Conservation (phyloP, 768 basidiomycete genomes). For the Suillus discolor region DNA sequence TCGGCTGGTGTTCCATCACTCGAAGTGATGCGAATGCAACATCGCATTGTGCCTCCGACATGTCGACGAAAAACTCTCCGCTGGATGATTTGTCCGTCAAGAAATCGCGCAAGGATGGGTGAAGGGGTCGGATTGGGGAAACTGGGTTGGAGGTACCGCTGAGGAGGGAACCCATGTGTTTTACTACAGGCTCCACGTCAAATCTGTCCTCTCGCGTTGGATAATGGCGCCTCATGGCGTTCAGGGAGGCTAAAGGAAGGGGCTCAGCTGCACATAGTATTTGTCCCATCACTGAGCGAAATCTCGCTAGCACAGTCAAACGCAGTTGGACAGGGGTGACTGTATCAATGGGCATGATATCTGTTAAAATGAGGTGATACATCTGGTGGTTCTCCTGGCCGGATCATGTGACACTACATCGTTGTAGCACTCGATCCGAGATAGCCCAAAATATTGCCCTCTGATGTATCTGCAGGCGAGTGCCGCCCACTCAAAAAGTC, state of each 20-base stretch:
- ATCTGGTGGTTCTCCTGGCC: neutral
- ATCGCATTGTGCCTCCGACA: constrained; percentile 13
- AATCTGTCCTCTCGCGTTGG: neutral
- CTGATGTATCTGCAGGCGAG: constrained; percentile 14
- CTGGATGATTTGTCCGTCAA: constrained; percentile 18
- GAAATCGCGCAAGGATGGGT: constrained; percentile 33
- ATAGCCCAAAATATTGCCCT: neutral
- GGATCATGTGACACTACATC: neutral
- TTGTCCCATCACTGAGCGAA: constrained; percentile 6
- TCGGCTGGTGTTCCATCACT: constrained; percentile 32
- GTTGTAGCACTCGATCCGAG: constrained; percentile 1
- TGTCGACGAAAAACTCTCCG: constrained; percentile 16
- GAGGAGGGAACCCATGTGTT: constrained; percentile 11
- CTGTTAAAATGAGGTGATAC: constrained; percentile 9
- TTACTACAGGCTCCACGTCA: constrained; percentile 6
- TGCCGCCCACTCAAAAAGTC: constrained; percentile 10
- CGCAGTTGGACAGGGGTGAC: too few relatives aligned
- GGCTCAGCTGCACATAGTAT: constrained; percentile 5
- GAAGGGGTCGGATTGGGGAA: constrained; percentile 20
- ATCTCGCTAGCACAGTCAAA: neutral
- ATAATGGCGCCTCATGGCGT: neutral
- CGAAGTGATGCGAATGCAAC: constrained; percentile 26
- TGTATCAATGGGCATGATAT: neutral
- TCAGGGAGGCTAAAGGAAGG: constrained; percentile 4
- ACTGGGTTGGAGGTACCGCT: constrained; percentile 6